Evolutionary conservation across 352 stramenopile genomes (phyloP).

Genomic region (Pythium insidiosum): DNA sequence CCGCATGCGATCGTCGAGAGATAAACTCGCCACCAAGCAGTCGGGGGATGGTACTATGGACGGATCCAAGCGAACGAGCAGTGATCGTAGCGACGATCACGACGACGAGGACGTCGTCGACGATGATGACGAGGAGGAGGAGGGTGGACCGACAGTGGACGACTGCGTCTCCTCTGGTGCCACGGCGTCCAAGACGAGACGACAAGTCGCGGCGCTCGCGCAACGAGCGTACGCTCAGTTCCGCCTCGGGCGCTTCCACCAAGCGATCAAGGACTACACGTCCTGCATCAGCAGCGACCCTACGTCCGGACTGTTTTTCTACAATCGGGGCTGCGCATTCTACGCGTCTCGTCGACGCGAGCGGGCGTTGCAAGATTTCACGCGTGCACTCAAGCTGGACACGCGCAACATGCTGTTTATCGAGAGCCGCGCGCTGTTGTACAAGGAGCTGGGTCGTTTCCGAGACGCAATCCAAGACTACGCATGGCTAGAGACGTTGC

Average conservation of each 20-base stretch:
- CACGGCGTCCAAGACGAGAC: conserved; percentile 19
- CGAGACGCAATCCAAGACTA: conserved; percentile 69
- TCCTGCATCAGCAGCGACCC: conserved; percentile 35
- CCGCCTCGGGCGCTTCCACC: conserved; percentile 31
- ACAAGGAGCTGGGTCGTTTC: conserved; percentile 55
- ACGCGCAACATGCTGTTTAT: conserved; percentile 51
- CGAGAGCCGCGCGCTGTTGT: conserved; percentile 50
- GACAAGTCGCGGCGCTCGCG: conserved; percentile 29
- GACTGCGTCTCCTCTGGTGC: not conserved
- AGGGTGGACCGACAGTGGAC: no score
- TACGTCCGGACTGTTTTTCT: conserved; percentile 27
- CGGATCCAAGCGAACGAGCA: no score
- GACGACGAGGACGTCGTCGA: not conserved
- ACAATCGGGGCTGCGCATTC: conserved; percentile 57
- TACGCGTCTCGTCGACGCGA: conserved; percentile 36
- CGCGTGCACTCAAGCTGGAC: conserved; percentile 56
- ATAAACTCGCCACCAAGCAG: no score
- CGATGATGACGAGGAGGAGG: not conserved
- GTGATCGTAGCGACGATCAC: no score
- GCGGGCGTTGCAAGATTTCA: conserved; percentile 44
- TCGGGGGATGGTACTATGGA: no score
- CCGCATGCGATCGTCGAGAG: no score
- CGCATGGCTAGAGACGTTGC: conserved; percentile 46
- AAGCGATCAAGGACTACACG: conserved; percentile 48
- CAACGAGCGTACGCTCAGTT: conserved; percentile 56